Evolutionary conservation across 2,329 filamentous ascomycete genomes (phyloP), one percentile per base, ranked within the genome.

Genomic region (Cercospora canescens): DNA sequence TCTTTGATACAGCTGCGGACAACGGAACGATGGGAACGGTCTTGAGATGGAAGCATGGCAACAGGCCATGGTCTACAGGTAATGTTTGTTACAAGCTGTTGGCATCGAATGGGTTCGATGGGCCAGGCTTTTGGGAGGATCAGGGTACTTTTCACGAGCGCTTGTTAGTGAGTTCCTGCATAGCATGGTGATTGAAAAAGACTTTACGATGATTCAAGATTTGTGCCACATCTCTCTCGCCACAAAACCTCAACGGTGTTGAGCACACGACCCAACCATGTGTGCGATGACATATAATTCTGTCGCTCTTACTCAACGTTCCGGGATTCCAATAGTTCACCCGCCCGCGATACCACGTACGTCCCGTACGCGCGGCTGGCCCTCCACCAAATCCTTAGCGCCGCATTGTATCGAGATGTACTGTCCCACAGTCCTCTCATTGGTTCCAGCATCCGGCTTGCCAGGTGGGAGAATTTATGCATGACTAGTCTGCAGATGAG

Each of bases 1-100:
- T 69, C 66, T 65, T 64, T 66, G 37, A 58, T 32, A 63, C 52
- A 28, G n/a, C 16, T 30, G 26, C 34, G 56, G 41, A 45, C 18
- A 35, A 60, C 41, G 54, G 64, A 41, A 62, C 60, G 48, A 62
- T 26, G 41, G 21, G 48, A 39, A 30, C 24, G 60, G 32, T 32
- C 52, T 55, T 32, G 14, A 50, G 41, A 14, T 34, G 16, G 35
- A 50, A 50, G 45, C 24, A 24, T 50, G n/a, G 60, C n/a, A 39
- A 37, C n/a, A 56, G 32, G 32, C 32, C 32, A 56, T 41, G 60
- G 60, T 24, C 60, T 55, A 34, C 39, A 35, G 45, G 26, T 62
- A 62, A 62, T 62, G 60, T 62, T 56, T 62, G 48, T 18, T 34
- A 62, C 3, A 32, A 48, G 32, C 32, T 35, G 24, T 30, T 30